Evolutionary conservation across 2,329 filamentous ascomycete species (phyloP), one percentile per base, ranked within the genome.

Genomic region (Microsporum ferrugineum): DNA sequence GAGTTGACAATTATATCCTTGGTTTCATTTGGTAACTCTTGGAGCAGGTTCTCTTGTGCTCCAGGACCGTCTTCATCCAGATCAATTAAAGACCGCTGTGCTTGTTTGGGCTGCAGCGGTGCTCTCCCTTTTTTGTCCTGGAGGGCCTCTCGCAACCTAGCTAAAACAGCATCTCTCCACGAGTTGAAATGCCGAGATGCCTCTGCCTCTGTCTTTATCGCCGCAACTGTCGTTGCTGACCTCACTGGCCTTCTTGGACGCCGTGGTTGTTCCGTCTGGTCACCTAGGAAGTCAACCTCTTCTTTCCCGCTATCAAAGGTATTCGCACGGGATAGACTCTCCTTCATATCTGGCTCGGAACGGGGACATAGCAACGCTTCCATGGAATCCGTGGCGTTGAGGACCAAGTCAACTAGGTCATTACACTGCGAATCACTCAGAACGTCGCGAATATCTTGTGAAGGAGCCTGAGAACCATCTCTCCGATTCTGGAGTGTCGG

Each of bases 91-190:
- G 38, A 43, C 29, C n/a, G 38, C 7, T 59, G 57, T n/a, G 23
- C 49, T n/a, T 53, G 29, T 3, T 3, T 53, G 29, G 49, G 27
- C 31, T 41, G 14, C 10, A 27, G 33, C 17, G 43, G 27, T 5
- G 47, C 45, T 41, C 27, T 10, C 10, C 17, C 38, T 36, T 51
- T 43, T n/a, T 7, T n/a, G 8, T 43, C 70, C 47, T 81, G 79
- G 17, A 91, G 80, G 39, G 90, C 82, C 66, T 94, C 87, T 17
- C 84, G 83, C 29, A 95, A 77, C 12, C 91, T 83, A 61, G 83
- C 80, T 45, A 89, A 76, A 7, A 96, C 82, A 10, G 79, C 78
- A 4, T 84, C 80, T 67, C 89, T 83, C 92, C 92, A 97, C 65
- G 89, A 87, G 62, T 88, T 84, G 70, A 92, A 95, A 70, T 87